Evolutionary conservation across 2,329 filamentous ascomycete species (phyloP).

Genomic region (Aspergillus sp.): DNA sequence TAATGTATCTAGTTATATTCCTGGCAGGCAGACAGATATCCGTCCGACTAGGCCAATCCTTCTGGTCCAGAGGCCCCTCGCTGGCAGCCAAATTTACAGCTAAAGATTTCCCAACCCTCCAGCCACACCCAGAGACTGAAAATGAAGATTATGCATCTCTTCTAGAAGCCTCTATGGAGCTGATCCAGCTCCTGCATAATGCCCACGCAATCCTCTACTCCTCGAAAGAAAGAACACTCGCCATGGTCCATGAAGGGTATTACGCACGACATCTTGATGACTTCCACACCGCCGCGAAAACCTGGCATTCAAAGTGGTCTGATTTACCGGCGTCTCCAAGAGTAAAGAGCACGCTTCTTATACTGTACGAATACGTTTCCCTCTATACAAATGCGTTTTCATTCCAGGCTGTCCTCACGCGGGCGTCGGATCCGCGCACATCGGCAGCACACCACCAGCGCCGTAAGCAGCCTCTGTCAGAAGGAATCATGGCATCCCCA

Average conservation of each 20-base stretch:
- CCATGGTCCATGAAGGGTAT: not conserved
- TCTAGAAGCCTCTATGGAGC: not conserved
- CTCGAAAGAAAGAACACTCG: not conserved
- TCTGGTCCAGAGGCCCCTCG: not conserved
- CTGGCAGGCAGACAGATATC: not conserved
- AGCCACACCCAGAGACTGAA: not conserved
- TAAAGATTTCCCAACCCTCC: not conserved
- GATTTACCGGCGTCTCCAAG: not conserved
- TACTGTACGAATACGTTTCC: not conserved
- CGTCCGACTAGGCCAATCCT: not conserved
- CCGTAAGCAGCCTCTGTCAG: not conserved
- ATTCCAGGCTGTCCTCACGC: not conserved
- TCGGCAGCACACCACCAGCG: not conserved
- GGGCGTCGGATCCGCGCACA: not conserved
- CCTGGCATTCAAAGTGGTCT: not conserved
- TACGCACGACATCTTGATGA: not conserved
- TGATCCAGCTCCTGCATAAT: not conserved
- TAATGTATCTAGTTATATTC: not conserved
- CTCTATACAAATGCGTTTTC: not conserved
- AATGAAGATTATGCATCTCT: not conserved
- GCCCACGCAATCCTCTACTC: not conserved
- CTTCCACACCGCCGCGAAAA: not conserved
- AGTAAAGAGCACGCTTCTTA: not conserved
- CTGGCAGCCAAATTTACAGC: not conserved
- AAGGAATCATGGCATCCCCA: not conserved